phyloP scores from a whole-genome alignment of 1,284 basidiomycete species.

The Malassezia restricta region DNA sequence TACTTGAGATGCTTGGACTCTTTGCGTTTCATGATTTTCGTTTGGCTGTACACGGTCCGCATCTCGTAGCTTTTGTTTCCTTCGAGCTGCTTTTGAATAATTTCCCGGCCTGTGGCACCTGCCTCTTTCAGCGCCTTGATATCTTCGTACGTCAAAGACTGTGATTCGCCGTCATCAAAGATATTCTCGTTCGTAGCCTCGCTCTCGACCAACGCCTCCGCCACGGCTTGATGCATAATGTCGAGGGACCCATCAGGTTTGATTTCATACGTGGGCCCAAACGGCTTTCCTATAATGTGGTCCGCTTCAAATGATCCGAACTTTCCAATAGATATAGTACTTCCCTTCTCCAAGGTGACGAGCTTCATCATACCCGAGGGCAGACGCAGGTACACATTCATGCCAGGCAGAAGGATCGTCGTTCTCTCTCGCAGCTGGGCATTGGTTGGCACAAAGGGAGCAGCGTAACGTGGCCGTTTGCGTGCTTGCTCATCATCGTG shows the following conservation, averaged over 20 bases:
- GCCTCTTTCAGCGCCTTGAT: conserved; percentile 41
- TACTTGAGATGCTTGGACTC: conserved; percentile 60
- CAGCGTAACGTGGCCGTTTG: neutral
- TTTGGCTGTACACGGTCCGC: conserved; percentile 38
- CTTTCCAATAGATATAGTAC: conserved; percentile 40
- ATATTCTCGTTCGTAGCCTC: conserved; percentile 46
- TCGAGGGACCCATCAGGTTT: conserved; percentile 9
- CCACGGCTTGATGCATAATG: conserved; percentile 26
- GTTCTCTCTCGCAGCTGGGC: conserved; percentile 21
- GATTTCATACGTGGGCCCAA: conserved; percentile 44
- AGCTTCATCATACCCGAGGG: conserved; percentile 36
- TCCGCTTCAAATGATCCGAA: conserved; percentile 42
- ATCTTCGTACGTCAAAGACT: conserved; percentile 40
- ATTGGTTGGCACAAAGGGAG: neutral
- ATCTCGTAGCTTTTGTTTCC: conserved; percentile 28
- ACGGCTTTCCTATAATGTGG: conserved; percentile 41
- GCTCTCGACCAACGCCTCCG: conserved; percentile 30
- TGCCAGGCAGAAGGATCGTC: conserved; percentile 22
- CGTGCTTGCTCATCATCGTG: neutral
- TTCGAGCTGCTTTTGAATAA: conserved; percentile 36
- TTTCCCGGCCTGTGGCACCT: conserved; percentile 37
- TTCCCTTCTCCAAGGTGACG: conserved; percentile 27
- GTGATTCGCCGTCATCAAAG: conserved; percentile 39
- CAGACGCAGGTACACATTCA: conserved; percentile 29
- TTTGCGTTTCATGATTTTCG: conserved; percentile 39